These are phyloP conservation scores for Parascedosporium putredinis DNA, from an alignment of 2,329 filamentous ascomycete genomes.

Conservation along the genomic window DNA sequence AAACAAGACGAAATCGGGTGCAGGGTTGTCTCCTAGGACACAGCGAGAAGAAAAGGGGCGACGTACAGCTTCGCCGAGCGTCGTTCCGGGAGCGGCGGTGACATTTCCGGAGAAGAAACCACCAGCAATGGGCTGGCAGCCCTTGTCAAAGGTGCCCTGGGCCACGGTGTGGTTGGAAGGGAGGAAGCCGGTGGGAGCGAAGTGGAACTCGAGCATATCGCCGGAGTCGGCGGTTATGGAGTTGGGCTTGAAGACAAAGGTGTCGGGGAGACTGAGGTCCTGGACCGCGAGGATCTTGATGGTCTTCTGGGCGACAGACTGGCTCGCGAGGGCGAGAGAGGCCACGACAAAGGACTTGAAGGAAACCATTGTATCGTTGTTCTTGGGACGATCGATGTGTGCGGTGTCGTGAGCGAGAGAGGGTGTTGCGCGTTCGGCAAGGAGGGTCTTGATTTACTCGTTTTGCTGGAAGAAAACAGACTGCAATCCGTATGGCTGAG, in stretches of 20 bases:
- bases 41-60: neutral
- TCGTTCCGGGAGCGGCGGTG: neutral
- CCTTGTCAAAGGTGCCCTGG: constrained; percentile 5
- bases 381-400: neutral
- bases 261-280: constrained; percentile 15
- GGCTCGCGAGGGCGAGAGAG: constrained; percentile 4
- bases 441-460: neutral
- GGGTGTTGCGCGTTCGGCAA: neutral
- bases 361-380: neutral
- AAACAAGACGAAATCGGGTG: too few species aligned
- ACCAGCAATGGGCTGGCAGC: neutral
- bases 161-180: constrained; percentile 8
- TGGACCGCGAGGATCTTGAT: constrained; percentile 31
- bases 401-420: neutral
- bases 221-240: constrained; percentile 32
- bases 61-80: constrained; percentile 7
- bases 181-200: constrained; percentile 16
- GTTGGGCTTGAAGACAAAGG: constrained; percentile 32
- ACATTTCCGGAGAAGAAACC: constrained; percentile 8
- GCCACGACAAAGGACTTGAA: constrained; percentile 3
- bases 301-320: constrained; percentile 11
- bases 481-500: neutral
- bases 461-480: too few species aligned
- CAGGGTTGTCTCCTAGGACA: neutral
- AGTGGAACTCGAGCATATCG: constrained; percentile 43